Conservation (phyloP, 345 rosid species). For the Murraya paniculata region DNA sequence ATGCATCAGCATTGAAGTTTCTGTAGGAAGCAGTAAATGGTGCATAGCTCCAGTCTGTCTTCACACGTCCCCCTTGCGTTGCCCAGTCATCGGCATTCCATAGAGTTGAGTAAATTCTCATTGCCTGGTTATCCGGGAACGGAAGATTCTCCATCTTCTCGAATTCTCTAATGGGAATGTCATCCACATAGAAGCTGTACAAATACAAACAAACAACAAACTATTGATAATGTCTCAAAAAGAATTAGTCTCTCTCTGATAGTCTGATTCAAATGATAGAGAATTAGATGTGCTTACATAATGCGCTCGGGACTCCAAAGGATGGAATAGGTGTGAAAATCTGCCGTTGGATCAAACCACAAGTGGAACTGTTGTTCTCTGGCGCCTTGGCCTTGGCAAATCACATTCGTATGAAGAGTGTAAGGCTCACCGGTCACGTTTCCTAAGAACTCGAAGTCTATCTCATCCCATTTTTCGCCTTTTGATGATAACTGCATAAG, state of each 20-base stretch:
- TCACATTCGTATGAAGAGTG: constrained; percentile 61
- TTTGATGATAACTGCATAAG: constrained; percentile 46
- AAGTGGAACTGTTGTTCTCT: constrained; percentile 76
- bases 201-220: background rate
- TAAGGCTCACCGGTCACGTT: constrained; percentile 66
- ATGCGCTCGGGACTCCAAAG: constrained; percentile 58
- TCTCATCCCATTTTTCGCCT: constrained; percentile 63
- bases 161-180: constrained; percentile 48
- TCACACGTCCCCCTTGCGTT: constrained; percentile 59
- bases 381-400: constrained; percentile 60
- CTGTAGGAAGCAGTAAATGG: constrained; percentile 47
- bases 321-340: constrained; percentile 69
- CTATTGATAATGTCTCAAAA: background rate
- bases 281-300: constrained; percentile 35
- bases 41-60: constrained; percentile 54
- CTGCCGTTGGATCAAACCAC: constrained; percentile 68
- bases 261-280: background rate
- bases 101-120: constrained; percentile 58
- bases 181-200: constrained; percentile 52
- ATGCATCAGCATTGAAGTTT: constrained; percentile 36
- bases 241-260: too few relatives aligned
- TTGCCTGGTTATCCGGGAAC: constrained; percentile 54
- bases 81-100: constrained; percentile 79
- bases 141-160: constrained; percentile 46
- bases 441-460: constrained; percentile 77